Evolutionary conservation across 2,329 filamentous ascomycete species (phyloP).

Genomic region (Emergomyces pasteurianus): DNA sequence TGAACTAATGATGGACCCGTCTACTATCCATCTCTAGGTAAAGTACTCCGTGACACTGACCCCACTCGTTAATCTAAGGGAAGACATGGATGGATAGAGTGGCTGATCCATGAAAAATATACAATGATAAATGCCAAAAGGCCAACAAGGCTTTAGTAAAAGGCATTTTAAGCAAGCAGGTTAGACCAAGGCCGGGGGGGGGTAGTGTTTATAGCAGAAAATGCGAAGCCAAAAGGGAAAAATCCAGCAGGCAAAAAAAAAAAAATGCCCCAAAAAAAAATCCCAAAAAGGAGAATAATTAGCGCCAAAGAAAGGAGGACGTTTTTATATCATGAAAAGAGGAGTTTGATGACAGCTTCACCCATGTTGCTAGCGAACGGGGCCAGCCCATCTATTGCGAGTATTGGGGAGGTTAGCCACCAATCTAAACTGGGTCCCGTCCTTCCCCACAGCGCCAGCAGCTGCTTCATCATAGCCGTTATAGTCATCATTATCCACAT

Average conservation of each 20-base stretch:
- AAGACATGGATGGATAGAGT: neutral
- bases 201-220: neutral
- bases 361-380: neutral
- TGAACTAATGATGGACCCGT: neutral
- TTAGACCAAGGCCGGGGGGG: neutral
- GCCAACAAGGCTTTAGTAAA: too few species aligned
- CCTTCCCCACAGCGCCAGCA: neutral
- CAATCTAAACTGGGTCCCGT: slow-evolving; percentile 4
- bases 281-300: too few species aligned
- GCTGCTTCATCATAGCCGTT: neutral
- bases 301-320: neutral
- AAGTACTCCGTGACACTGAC: too few species aligned
- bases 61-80: neutral
- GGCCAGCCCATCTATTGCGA: neutral
- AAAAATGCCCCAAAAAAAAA: neutral
- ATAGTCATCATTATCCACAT: neutral
- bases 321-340: neutral
- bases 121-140: too few species aligned
- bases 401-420: neutral
- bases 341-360: neutral
- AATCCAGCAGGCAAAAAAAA: neutral
- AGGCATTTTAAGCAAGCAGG: neutral
- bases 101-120: neutral
- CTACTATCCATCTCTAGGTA: neutral
- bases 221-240: neutral